Percentiles rank a stretch among this genome's conserved stretches.
Evolutionary conservation across 345 rosid genomes (phyloP).

Genomic region (Salix arbutifolia): DNA sequence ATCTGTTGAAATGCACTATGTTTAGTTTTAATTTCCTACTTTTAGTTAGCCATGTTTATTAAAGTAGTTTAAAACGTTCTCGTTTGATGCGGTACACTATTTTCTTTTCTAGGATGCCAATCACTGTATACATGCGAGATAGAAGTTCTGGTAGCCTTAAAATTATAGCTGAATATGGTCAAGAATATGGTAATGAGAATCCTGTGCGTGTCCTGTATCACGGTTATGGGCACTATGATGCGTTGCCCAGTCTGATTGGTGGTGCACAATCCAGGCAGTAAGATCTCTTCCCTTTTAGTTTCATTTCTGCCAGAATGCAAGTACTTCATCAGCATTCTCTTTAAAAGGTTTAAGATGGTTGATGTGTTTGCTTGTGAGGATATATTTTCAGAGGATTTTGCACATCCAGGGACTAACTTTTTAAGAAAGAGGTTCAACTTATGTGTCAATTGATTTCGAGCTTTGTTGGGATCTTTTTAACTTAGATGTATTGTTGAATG

Average conservation of each 20-base stretch:
- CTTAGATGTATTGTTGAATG: neutral
- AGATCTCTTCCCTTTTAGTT: conserved; percentile 19
- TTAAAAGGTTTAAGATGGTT: neutral
- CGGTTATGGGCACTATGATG: conserved; percentile 64
- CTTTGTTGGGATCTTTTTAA: neutral
- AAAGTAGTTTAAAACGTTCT: neutral
- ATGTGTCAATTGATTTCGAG: neutral
- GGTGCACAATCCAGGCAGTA: conserved; percentile 33
- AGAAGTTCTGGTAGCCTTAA: conserved; percentile 34
- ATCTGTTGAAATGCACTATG: neutral
- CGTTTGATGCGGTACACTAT: neutral
- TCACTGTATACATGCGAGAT: conserved; percentile 53
- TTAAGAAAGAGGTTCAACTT: neutral
- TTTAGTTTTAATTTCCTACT: neutral
- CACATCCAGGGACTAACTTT: neutral
- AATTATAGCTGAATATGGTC: conserved; percentile 61
- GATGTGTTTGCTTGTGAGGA: neutral
- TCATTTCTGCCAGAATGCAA: neutral
- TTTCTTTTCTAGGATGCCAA: conserved; percentile 41
- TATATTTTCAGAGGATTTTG: neutral
- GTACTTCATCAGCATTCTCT: neutral
- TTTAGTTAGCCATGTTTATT: neutral
- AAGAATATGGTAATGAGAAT: conserved; percentile 47
- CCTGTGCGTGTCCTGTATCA: conserved; percentile 55
- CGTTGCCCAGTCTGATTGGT: conserved; percentile 26